Percentiles rank a stretch among this genome's conserved stretches.
Evolutionary conservation across 2,329 filamentous ascomycete genomes (phyloP).

Genomic region (Xylariales sp.): DNA sequence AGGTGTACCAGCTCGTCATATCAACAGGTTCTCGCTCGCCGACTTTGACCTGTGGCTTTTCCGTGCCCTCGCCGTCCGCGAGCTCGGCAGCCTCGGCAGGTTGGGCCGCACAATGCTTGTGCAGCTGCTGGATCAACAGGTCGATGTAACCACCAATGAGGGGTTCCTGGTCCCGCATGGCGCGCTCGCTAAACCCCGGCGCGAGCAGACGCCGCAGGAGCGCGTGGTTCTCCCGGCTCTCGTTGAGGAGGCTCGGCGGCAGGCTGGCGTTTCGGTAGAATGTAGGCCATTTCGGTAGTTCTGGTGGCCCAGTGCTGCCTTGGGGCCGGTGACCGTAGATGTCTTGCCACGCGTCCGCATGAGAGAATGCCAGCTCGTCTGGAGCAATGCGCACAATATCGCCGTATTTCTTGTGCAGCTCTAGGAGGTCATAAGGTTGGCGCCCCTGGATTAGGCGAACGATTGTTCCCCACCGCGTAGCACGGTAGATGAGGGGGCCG

Average conservation of each 20-base stretch:
- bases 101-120: slow-evolving; percentile 4
- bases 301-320: slow-evolving; percentile 18
- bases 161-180: slow-evolving; percentile 15
- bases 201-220: slow-evolving; percentile 9
- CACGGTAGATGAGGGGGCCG: slow-evolving; percentile 13
- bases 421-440: slow-evolving; percentile 3
- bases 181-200: slow-evolving; percentile 14
- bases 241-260: slow-evolving; percentile 19
- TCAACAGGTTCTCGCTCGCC: not conserved
- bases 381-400: slow-evolving; percentile 33
- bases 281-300: slow-evolving; percentile 18
- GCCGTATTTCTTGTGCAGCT: slow-evolving; percentile 29
- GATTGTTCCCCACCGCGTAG: slow-evolving; percentile 6
- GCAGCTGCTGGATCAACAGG: slow-evolving; percentile 11
- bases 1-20: slow-evolving; percentile 11
- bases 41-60: too few relatives aligned
- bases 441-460: not conserved
- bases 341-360: slow-evolving; percentile 29
- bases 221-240: slow-evolving; percentile 14
- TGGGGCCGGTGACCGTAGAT: slow-evolving; percentile 16
- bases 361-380: slow-evolving; percentile 32
- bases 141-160: slow-evolving; percentile 15
- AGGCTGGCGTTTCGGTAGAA: slow-evolving; percentile 14
- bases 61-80: not conserved
- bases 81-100: slow-evolving; percentile 7